Evolutionary conservation across 805 yeast genomes (phyloP).

Genomic region (Teunomyces tritomae): DNA sequence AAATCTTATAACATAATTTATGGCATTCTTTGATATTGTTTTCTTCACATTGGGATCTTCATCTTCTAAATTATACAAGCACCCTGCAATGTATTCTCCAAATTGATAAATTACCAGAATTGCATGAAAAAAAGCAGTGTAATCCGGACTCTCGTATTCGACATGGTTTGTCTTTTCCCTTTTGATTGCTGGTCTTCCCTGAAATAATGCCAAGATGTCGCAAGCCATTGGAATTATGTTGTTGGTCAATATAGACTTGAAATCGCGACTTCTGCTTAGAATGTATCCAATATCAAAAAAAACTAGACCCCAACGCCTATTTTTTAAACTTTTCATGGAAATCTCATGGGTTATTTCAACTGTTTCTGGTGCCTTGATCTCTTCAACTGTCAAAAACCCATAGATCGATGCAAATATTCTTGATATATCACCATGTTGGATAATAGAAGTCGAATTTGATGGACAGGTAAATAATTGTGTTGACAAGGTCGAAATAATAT

Average conservation of each 20-base stretch:
- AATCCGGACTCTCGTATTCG: conserved; percentile 86
- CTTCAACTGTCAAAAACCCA: conserved; percentile 57
- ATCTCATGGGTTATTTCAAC: conserved; percentile 36
- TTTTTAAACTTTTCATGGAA: conserved; percentile 52
- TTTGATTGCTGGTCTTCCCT: conserved; percentile 70
- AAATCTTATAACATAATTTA: conserved; percentile 27
- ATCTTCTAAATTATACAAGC: conserved; percentile 30
- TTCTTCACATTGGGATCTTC: conserved; percentile 7
- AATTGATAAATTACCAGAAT: conserved; percentile 65
- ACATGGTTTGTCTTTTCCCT: conserved; percentile 81
- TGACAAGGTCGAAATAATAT: conserved; percentile 68
- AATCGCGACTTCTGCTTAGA: conserved; percentile 63
- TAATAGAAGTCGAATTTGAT: conserved; percentile 63
- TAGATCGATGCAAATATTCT: conserved; percentile 61
- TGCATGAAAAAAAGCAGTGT: conserved; percentile 68
- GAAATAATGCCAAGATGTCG: conserved; percentile 66
- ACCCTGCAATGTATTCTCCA: conserved; percentile 51
- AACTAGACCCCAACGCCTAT: conserved; percentile 73
- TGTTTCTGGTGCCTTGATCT: conserved; percentile 43
- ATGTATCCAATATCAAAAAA: conserved; percentile 79
- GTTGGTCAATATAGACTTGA: conserved; percentile 43
- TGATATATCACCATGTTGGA: conserved; percentile 61
- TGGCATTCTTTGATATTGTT: conserved; percentile 23
- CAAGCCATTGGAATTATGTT: conserved; percentile 57
- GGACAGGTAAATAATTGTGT: conserved; percentile 92